Evolutionary conservation across 768 basidiomycete species (phyloP).

Genomic region (Podaxis carcinomalis): DNA sequence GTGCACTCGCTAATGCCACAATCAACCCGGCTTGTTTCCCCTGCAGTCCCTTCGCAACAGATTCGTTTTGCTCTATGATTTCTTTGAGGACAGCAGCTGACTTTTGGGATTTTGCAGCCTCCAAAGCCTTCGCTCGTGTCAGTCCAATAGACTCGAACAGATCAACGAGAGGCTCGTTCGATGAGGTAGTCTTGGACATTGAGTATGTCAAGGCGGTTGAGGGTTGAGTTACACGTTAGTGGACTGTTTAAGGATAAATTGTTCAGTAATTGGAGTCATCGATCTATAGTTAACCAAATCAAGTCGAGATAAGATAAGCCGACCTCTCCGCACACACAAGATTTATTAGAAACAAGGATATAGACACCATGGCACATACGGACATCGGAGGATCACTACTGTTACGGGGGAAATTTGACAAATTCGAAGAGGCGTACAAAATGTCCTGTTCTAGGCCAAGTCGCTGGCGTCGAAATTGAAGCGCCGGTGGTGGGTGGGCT

Average conservation of each 20-base stretch:
- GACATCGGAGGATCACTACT: background rate
- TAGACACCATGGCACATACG: background rate
- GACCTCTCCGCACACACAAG: background rate
- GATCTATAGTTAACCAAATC: conserved; percentile 10
- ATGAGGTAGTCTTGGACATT: conserved; percentile 2
- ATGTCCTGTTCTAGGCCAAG: background rate
- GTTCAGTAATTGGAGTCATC: conserved; percentile 4
- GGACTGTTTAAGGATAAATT: background rate
- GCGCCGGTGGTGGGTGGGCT: background rate
- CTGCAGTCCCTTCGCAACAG: conserved; percentile 48
- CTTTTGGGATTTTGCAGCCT: conserved; percentile 80
- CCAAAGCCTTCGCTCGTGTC: conserved; percentile 69
- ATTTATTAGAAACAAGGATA: background rate
- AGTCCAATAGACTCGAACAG: conserved; percentile 80
- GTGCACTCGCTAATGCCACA: conserved; percentile 58
- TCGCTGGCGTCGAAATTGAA: background rate
- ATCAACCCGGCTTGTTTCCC: conserved; percentile 77
- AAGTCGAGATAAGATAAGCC: conserved; percentile 13
- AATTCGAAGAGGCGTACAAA: background rate
- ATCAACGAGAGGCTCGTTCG: conserved; percentile 21
- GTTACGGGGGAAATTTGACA: background rate
- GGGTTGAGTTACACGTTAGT: background rate
- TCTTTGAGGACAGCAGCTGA: conserved; percentile 64
- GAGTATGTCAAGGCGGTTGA: background rate
- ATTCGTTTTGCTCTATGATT: conserved; percentile 56